phyloP scores from a whole-genome alignment of 23 red algal genomes.

The Gracilaria gracilis region DNA sequence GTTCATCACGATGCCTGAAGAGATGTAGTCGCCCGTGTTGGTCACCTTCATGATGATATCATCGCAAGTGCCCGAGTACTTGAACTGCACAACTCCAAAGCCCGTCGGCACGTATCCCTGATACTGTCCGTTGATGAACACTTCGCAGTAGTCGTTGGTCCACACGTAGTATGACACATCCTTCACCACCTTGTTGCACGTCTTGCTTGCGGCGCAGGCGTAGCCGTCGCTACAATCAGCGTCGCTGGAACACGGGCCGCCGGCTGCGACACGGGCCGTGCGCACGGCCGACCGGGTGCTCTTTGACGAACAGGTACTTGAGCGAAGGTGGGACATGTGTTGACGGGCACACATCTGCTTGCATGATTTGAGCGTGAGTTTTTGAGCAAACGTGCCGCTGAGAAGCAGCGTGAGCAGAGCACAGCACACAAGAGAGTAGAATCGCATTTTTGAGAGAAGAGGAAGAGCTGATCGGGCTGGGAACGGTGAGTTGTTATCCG shows the following conservation, averaged over 20 bases:
- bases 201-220: slow-evolving; percentile 26
- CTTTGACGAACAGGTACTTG: background rate
- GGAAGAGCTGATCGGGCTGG: background rate
- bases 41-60: slow-evolving; percentile 44
- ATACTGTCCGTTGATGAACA: slow-evolving; percentile 26
- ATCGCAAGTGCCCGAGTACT: slow-evolving; percentile 9
- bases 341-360: slow-evolving; percentile 16
- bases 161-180: background rate
- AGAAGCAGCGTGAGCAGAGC: slow-evolving; percentile 22
- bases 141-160: slow-evolving; percentile 21
- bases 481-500: background rate
- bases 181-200: slow-evolving; percentile 25
- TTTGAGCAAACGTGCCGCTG: background rate
- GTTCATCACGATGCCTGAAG: slow-evolving; percentile 9
- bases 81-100: slow-evolving; percentile 12
- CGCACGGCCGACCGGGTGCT: background rate
- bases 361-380: slow-evolving; percentile 10
- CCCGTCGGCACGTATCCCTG: slow-evolving; percentile 15
- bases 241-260: background rate
- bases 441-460: slow-evolving; percentile 16
- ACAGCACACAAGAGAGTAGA: background rate
- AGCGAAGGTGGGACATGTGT: background rate
- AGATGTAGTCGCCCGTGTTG: slow-evolving; percentile 3
- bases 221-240: slow-evolving; percentile 18
- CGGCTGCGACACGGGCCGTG: background rate